These are phyloP conservation scores for Cryptosporidium ryanae DNA, from an alignment of 169 alveolate species.

Conservation along the genomic window DNA sequence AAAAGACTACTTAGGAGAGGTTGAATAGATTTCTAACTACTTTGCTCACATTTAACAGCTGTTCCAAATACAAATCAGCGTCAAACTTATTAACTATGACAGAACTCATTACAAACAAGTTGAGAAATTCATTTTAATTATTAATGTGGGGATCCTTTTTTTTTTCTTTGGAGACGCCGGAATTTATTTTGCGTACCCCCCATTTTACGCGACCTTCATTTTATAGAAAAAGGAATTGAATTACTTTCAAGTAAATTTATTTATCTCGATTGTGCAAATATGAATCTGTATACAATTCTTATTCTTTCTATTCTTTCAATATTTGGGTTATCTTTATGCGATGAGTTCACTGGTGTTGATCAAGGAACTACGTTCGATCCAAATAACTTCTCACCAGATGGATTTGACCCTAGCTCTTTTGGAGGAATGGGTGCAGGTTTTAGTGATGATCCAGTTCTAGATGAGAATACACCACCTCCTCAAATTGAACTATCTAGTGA, in stretches of 20 bases:
- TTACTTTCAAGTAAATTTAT: too few species aligned
- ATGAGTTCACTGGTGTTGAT: conserved; percentile 35
- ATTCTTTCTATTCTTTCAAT: neutral
- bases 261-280: neutral
- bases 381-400: neutral
- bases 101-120: too few species aligned
- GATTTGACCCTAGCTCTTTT: neutral
- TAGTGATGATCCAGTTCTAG: conserved; percentile 12
- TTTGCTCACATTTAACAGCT: too few species aligned
- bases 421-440: conserved; percentile 1
- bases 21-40: conserved; percentile 80
- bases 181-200: conserved; percentile 1
- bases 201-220: neutral
- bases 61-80: too few species aligned
- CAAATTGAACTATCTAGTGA: conserved; percentile 13
- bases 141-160: neutral
- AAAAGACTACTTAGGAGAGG: conserved; percentile 92
- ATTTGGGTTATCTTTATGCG: conserved; percentile 8
- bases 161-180: neutral
- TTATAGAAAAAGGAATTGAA: neutral
- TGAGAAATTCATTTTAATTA: neutral
- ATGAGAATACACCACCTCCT: conserved; percentile 40
- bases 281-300: neutral
- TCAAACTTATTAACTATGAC: too few species aligned
- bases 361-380: neutral